Evolutionary conservation across 192 early-diverging fungal species (phyloP).

Genomic region (Piromyces finnis): DNA sequence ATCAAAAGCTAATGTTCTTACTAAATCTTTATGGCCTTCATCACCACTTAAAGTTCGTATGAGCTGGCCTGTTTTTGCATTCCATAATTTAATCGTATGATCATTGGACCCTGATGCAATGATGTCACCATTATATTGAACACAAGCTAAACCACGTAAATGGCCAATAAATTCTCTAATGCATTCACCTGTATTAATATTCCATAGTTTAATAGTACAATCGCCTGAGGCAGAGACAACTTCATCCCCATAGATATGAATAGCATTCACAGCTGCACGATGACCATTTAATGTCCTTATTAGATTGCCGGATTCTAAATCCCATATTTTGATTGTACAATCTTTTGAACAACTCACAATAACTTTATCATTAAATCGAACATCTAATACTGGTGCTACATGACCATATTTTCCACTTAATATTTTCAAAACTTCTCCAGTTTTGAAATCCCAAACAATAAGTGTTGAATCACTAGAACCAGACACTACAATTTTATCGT

Average conservation of each 20-base stretch:
- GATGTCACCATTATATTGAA: slow-evolving; percentile 68
- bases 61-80: not conserved
- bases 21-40: slow-evolving; percentile 43
- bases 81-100: slow-evolving; percentile 61
- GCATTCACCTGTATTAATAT: slow-evolving; percentile 46
- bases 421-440: slow-evolving; percentile 20
- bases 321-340: slow-evolving; percentile 77
- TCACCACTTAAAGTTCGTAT: slow-evolving; percentile 19
- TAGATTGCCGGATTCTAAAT: slow-evolving; percentile 35
- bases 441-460: slow-evolving; percentile 50
- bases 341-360: slow-evolving; percentile 88
- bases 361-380: slow-evolving; percentile 36
- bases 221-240: slow-evolving; percentile 78
- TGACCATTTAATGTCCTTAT: slow-evolving; percentile 49
- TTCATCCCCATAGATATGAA: slow-evolving; percentile 36
- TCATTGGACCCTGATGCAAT: slow-evolving; percentile 77
- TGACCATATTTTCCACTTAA: slow-evolving; percentile 53
- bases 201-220: slow-evolving; percentile 71
- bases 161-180: slow-evolving; percentile 54
- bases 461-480: slow-evolving; percentile 51
- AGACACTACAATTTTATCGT: slow-evolving; percentile 41
- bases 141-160: slow-evolving; percentile 65
- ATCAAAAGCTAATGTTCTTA: slow-evolving; percentile 75
- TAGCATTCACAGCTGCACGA: slow-evolving; percentile 65
- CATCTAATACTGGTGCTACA: slow-evolving; percentile 23